Evolutionary conservation across 2,329 filamentous ascomycete species (phyloP), one percentile per base, ranked within the genome.

Genomic region (Volutella citrinella): DNA sequence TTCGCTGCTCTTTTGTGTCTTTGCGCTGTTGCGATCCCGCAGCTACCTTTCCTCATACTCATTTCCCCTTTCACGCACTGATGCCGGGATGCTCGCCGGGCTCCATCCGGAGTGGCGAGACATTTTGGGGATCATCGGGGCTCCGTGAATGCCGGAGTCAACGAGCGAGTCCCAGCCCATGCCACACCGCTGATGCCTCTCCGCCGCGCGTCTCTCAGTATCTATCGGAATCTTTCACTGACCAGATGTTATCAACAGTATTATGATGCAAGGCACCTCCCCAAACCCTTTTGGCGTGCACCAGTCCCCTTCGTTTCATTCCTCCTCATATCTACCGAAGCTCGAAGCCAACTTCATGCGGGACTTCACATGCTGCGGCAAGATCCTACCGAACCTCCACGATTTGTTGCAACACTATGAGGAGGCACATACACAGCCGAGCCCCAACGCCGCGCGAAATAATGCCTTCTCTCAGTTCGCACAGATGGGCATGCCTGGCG

Each of bases 311-410:
- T 96, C 91, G 2, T 94, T 88, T 54, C 91, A 97, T 63, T 97
- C 91, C 2, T 95, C 90, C 7, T 97, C 93, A 17, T 97, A 97
- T 59, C 77, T 96, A 3, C 91, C 90, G 9, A 96, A 95, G 63
- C 80, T 96, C 57, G 93, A 98, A 64, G 91, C 91, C 42, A 93
- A 91, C 57, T 98, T 96, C 62, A 94, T 97, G 87, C 84, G 84
- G 63, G 90, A 97, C 66, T 97, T 97, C 65, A 84, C 84, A 32
- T 98, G 93, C 68, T 98, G 93, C 65, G 89, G 89, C 54, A 78
- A 87, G 53, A 91, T 84, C 19, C 76, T 96, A 48, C 85, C 90
- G 16, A 94, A 90, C 31, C 77, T 98, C 49, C 93, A 98, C 66
- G 93, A 97, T 57, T 74, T 98, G 28, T 72, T 98, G 28, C 89